Conservation (phyloP, 331 rosid species). For the Spiraea crenata region DNA sequence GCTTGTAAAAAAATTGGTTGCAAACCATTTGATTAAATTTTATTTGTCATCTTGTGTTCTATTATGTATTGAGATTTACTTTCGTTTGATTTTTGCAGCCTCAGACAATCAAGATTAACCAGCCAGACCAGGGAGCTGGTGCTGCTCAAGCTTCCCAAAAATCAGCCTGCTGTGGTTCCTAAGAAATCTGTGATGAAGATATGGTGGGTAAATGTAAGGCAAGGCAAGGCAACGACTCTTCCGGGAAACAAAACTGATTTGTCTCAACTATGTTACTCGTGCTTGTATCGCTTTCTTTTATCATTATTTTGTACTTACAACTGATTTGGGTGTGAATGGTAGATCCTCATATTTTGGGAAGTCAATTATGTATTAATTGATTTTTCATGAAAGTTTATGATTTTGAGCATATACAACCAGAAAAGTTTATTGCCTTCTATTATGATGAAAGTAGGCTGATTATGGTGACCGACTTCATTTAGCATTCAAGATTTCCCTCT, state of each 20-base stretch:
- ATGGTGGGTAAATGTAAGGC: constrained; percentile 33
- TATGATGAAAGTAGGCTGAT: background rate
- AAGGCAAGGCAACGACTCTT: constrained; percentile 31
- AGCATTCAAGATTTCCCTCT: background rate
- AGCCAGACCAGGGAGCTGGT: constrained; percentile 72
- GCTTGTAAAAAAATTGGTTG: background rate
- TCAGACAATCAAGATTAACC: constrained; percentile 79
- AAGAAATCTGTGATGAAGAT: constrained; percentile 27
- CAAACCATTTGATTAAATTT: background rate
- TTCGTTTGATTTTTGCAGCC: constrained; percentile 60
- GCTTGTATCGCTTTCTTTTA: constrained; percentile 38
- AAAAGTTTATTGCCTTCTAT: constrained; percentile 5
- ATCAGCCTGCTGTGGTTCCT: constrained; percentile 87
- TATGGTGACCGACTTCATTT: background rate
- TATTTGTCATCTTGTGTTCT: constrained; percentile 9
- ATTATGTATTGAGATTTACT: constrained; percentile 6
- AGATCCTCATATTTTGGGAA: constrained; percentile 39
- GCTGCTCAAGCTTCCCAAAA: constrained; percentile 68
- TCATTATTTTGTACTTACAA: constrained; percentile 39
- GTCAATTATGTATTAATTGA: constrained; percentile 41
- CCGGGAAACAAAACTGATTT: constrained; percentile 48
- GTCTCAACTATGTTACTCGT: constrained; percentile 46
- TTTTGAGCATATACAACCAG: constrained; percentile 14
- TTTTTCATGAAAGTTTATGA: constrained; percentile 22
- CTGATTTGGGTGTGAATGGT: constrained; percentile 66